phyloP scores from a whole-genome alignment of 768 basidiomycete species.

The Mycena pura region DNA sequence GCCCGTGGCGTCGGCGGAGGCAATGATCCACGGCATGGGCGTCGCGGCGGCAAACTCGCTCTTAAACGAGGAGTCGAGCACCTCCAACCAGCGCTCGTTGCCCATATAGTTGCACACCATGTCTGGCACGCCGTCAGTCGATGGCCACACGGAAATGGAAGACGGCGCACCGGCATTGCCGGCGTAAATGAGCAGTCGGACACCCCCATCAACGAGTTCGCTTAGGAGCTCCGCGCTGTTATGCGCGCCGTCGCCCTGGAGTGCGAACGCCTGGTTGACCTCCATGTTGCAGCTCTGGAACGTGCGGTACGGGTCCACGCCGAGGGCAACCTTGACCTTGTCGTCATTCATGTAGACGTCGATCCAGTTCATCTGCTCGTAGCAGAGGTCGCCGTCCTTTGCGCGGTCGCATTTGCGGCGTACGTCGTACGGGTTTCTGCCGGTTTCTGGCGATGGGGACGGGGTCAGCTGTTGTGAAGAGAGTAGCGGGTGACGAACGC shows the following conservation, averaged over 20 bases:
- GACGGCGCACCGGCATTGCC: conserved; percentile 73
- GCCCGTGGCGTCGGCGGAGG: too few species aligned
- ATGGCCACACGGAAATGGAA: neutral
- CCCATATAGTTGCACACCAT: conserved; percentile 91
- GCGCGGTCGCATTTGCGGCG: conserved; percentile 74
- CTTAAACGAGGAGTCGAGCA: conserved; percentile 66
- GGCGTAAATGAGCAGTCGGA: conserved; percentile 88
- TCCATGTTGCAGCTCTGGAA: conserved; percentile 81
- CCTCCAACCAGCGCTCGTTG: conserved; percentile 77
- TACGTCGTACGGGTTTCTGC: conserved; percentile 90
- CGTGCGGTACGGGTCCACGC: conserved; percentile 62
- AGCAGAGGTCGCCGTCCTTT: conserved; percentile 78
- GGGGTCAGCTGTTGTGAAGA: neutral
- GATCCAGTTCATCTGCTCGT: conserved; percentile 83
- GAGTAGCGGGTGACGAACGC: conserved; percentile 49
- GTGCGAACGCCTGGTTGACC: conserved; percentile 80
- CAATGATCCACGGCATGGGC: conserved; percentile 62
- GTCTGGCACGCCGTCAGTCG: conserved; percentile 49
- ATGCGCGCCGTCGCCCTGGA: conserved; percentile 88
- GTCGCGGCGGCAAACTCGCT: conserved; percentile 61
- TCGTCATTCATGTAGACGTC: conserved; percentile 87
- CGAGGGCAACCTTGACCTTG: conserved; percentile 78
- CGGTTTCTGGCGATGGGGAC: conserved; percentile 53
- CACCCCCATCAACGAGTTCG: conserved; percentile 80
- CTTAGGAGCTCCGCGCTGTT: conserved; percentile 82